Base-by-base conservation (phyloP, 2,329 filamentous ascomycete genomes). In the Purpureocillium lavendulum region DNA sequence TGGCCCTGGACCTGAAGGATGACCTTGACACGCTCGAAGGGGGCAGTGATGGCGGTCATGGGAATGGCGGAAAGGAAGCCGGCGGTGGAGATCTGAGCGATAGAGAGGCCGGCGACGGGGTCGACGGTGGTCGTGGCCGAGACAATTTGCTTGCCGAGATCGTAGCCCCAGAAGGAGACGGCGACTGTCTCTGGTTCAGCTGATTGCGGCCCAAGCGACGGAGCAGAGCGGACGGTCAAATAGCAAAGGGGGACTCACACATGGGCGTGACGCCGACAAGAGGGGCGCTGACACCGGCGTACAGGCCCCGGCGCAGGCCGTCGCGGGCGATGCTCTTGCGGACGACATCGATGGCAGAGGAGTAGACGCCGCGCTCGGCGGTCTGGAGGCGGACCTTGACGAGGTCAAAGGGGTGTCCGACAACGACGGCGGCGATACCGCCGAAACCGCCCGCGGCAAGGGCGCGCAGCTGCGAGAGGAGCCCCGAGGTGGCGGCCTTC, bases 351-450 rank as follows among this genome's bases (percentile, higher is more conserved):
- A 97, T 73, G 12, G 92, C 92, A 34, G 84, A 82, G 29, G 72
- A 83, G 67, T 98, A 98, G 29, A 95, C 85, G 36, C 92, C 92
- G 64, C 81, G 83, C 66, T 97, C 89, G 29, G 92, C 88, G 2
- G 92, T 98, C 71, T 98, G 92, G 61, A 98, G 70, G 43, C 92
- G 85, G 49, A 98, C 92, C 69, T 98, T 98, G 62, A 97, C 90
- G 52, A 98, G 73, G 61, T 98, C 92, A 60, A 98, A 98, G 9
- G 92, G 92, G 64, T 98, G 92, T 41, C 92, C 85, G 43, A 97
- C 89, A 32, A 98, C 61, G 40, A 98, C 92, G 41, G 92, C 90
- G 68, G 87, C 97, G 35, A 98, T 65, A 53, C 92, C 92, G 51
- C 92, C 92, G 44, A 94, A 94, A 46, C 88, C 92, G 53, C 92